A percentile compares a stretch with the other conserved stretches of the same genome.
These are phyloP conservation scores for Agrocybe pediades DNA, from an alignment of 768 basidiomycete genomes.

Conservation along the genomic window DNA sequence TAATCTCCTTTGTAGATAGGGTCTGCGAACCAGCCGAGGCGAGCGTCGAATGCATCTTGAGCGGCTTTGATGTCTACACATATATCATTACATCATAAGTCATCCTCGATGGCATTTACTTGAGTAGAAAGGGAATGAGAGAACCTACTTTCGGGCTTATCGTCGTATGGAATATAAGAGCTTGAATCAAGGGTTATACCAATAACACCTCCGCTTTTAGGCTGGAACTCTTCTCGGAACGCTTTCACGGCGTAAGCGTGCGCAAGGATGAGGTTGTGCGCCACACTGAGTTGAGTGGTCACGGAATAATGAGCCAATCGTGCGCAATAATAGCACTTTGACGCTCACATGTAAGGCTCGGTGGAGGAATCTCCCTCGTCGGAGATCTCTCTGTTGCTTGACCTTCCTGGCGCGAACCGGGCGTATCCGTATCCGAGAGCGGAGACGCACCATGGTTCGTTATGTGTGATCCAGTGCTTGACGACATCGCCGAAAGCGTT, in stretches of 20 bases:
- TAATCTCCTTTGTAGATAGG: slow-evolving; percentile 74
- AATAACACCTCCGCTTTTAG: slow-evolving; percentile 57
- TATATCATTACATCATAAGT: background rate
- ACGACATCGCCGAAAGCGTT: slow-evolving; percentile 72
- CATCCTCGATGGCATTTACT: background rate
- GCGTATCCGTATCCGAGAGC: slow-evolving; percentile 67
- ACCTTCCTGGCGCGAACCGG: slow-evolving; percentile 69
- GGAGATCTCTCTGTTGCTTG: slow-evolving; percentile 57
- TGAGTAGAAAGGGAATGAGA: too few species aligned
- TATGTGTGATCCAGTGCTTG: slow-evolving; percentile 74
- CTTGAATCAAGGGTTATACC: slow-evolving; percentile 75
- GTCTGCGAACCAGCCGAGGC: slow-evolving; percentile 48
- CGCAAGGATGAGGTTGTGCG: slow-evolving; percentile 66
- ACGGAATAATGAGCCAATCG: background rate
- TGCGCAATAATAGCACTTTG: background rate
- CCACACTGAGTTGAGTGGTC: slow-evolving; percentile 43
- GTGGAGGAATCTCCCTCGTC: slow-evolving; percentile 59
- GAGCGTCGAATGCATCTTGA: slow-evolving; percentile 63
- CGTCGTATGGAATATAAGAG: slow-evolving; percentile 68
- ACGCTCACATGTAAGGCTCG: slow-evolving; percentile 64
- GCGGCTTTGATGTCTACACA: slow-evolving; percentile 57
- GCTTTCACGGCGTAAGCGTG: slow-evolving; percentile 67
- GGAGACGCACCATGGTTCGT: slow-evolving; percentile 73
- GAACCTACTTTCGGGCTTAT: slow-evolving; percentile 63
- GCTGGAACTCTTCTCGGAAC: slow-evolving; percentile 62